Evolutionary conservation across 441 rosid genomes (phyloP).

Genomic region (Croton laevigatus): DNA sequence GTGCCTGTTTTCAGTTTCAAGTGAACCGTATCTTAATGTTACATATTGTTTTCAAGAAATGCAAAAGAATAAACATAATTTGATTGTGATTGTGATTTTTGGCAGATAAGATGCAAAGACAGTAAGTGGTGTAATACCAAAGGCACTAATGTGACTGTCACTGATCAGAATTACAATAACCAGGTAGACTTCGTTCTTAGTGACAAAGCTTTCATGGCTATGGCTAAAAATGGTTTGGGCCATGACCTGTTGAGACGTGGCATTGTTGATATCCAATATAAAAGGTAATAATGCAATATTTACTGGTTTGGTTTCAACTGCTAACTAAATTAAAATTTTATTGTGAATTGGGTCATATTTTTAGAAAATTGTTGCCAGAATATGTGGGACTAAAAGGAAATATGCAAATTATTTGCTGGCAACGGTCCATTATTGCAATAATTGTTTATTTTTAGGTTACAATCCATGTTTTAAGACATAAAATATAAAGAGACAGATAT

Average conservation of each 20-base stretch:
- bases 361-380: not conserved
- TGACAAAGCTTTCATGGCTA: conserved; percentile 71
- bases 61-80: no score
- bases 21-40: no score
- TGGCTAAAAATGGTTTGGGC: conserved; percentile 61
- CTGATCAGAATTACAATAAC: conserved; percentile 63
- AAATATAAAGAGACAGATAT: not conserved
- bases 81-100: not conserved
- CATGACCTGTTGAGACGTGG: conserved; percentile 52
- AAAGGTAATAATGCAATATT: conserved; percentile 39
- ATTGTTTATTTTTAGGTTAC: not conserved
- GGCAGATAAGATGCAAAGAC: conserved; percentile 78
- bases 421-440: conserved; percentile 31
- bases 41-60: no score
- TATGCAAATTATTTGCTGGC: conserved; percentile 27
- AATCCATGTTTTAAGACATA: no score
- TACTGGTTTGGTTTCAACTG: conserved; percentile 20
- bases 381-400: not conserved
- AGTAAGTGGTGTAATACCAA: conserved; percentile 42
- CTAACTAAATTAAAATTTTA: conserved; percentile 7
- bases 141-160: conserved; percentile 66
- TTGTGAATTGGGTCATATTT: not conserved
- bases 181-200: conserved; percentile 73
- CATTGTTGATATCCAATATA: conserved; percentile 61
- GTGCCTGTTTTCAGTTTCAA: conserved; percentile 77